phyloP scores from a whole-genome alignment of 139 green algal species.

The Chlamydomonas schloesseri region DNA sequence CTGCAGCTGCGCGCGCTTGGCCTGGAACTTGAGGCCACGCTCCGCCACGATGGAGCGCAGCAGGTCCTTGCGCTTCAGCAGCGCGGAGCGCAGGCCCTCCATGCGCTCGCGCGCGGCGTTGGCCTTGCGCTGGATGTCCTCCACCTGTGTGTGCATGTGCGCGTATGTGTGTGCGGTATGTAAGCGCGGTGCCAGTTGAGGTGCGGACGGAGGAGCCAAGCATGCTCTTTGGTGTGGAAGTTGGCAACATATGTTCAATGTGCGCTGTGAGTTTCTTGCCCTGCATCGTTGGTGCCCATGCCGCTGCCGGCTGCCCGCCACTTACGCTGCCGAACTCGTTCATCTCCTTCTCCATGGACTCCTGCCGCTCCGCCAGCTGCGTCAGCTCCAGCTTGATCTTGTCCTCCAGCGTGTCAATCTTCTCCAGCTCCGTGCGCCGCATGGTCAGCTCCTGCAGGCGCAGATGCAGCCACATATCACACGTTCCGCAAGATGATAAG shows the following conservation, averaged over 20 bases:
- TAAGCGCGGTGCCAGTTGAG: no score
- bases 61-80: conserved; percentile 62
- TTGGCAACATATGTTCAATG: no score
- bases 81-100: conserved; percentile 39
- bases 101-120: conserved; percentile 46
- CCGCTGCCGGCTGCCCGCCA: neutral
- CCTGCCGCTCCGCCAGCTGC: conserved; percentile 62
- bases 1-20: conserved; percentile 62
- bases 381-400: conserved; percentile 64
- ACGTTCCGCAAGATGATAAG: no score
- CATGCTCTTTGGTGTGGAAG: no score
- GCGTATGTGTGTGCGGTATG: no score
- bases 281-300: no score
- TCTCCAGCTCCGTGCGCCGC: conserved; percentile 61
- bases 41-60: conserved; percentile 53
- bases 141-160: conserved; percentile 41
- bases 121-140: conserved; percentile 45
- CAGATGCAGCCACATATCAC: no score
- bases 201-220: no score
- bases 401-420: conserved; percentile 67
- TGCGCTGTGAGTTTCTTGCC: no score
- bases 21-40: conserved; percentile 60
- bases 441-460: conserved; percentile 52
- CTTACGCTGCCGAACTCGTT: conserved; percentile 50
- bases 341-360: conserved; percentile 51